phyloP scores from a whole-genome alignment of 2,329 filamentous ascomycete species.

The Metarhizium humberi region DNA sequence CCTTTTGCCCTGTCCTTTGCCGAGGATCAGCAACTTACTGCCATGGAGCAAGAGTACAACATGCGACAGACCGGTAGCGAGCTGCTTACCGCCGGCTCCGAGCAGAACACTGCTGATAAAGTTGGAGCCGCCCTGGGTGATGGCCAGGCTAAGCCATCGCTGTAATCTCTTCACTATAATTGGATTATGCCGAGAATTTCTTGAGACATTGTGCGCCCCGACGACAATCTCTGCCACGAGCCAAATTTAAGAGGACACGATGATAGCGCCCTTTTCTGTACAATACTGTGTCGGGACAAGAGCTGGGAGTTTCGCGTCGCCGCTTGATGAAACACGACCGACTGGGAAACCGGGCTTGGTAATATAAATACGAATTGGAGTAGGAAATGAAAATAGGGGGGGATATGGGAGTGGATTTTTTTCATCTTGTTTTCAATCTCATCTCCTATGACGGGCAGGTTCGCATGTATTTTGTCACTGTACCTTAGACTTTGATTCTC shows the following conservation, averaged over 20 bases:
- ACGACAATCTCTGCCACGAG: not conserved
- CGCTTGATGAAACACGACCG: not conserved
- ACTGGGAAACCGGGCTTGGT: not conserved
- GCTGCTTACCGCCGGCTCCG: slow-evolving; percentile 41
- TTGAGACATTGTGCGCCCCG: not conserved
- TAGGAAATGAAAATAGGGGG: slow-evolving; percentile 5
- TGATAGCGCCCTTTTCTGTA: slow-evolving; percentile 3
- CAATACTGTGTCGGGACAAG: slow-evolving; percentile 3
- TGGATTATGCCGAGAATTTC: not conserved
- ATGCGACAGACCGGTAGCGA: slow-evolving; percentile 90
- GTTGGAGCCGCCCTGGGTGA: slow-evolving; percentile 40
- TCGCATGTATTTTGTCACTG: slow-evolving; percentile 18
- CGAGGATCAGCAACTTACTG: slow-evolving; percentile 92
- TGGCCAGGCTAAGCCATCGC: slow-evolving; percentile 36
- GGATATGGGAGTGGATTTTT: slow-evolving; percentile 11
- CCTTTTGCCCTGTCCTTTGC: slow-evolving; percentile 88
- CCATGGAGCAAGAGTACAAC: slow-evolving; percentile 96
- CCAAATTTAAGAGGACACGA: not conserved
- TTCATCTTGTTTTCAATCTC: slow-evolving; percentile 14
- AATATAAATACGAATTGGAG: not conserved
- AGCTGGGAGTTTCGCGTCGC: not conserved
- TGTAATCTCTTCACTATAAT: slow-evolving; percentile 27
- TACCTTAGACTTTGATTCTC: slow-evolving; percentile 13
- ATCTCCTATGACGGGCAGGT: slow-evolving; percentile 17
- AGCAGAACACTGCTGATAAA: slow-evolving; percentile 37